Conservation (phyloP, 2,329 filamentous ascomycete species). For the Helminthosporium solani region DNA sequence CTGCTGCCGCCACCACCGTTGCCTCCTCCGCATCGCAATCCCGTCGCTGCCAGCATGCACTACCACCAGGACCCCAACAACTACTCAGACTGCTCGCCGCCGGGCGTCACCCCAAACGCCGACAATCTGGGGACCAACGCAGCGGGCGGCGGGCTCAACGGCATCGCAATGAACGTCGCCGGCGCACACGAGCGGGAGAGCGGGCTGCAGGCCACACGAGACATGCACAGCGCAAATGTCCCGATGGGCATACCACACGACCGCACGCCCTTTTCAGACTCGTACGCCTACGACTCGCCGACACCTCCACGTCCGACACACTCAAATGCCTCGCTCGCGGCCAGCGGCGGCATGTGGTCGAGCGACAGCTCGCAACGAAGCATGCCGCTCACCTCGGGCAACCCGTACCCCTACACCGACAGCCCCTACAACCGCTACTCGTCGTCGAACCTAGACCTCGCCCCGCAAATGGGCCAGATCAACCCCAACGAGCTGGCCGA, state of each 20-base stretch:
- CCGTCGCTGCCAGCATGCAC: slow-evolving; percentile 14
- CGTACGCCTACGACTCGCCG: slow-evolving; percentile 24
- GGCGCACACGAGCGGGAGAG: slow-evolving; percentile 61
- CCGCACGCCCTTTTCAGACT: slow-evolving; percentile 29
- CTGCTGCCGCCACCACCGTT: slow-evolving; percentile 39
- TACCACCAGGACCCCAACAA: slow-evolving; percentile 28
- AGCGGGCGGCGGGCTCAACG: slow-evolving; percentile 64
- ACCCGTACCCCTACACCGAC: slow-evolving; percentile 54
- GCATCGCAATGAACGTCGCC: slow-evolving; percentile 66
- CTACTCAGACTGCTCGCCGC: slow-evolving; percentile 38
- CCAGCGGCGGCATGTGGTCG: slow-evolving; percentile 38
- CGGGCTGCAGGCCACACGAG: slow-evolving; percentile 62
- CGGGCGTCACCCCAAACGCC: slow-evolving; percentile 58
- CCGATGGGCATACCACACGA: slow-evolving; percentile 22
- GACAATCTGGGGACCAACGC: slow-evolving; percentile 67
- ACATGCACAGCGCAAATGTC: slow-evolving; percentile 24
- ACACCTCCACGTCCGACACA: slow-evolving; percentile 24
- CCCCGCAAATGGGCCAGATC: slow-evolving; percentile 50
- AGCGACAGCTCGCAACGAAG: slow-evolving; percentile 50
- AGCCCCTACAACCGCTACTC: slow-evolving; percentile 67
- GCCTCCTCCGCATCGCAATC: slow-evolving; percentile 21
- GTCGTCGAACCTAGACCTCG: slow-evolving; percentile 34
- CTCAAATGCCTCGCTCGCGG: slow-evolving; percentile 40
- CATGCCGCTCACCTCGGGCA: slow-evolving; percentile 48
- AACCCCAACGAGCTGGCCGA: slow-evolving; percentile 81